phyloP scores from a whole-genome alignment of 345 rosid genomes.

The Gossypium ekmanianum region DNA sequence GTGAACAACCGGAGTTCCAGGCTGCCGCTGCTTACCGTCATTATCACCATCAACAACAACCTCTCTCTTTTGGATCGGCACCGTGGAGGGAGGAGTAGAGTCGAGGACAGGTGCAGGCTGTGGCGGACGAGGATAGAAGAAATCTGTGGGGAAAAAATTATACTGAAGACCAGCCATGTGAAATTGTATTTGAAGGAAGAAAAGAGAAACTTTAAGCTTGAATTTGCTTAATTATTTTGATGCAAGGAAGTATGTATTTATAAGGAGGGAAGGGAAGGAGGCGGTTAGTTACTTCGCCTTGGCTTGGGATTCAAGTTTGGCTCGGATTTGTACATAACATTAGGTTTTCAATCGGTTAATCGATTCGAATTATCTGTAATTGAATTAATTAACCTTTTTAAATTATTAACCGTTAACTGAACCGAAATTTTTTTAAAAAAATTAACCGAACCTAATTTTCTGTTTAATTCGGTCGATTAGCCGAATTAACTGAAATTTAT shows the following conservation, averaged over 20 bases:
- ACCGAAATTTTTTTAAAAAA: accelerated
- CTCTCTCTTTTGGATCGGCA: neutral
- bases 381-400: too few species aligned
- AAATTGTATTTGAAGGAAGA: neutral
- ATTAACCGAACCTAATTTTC: too few species aligned
- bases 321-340: too few species aligned
- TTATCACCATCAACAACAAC: neutral
- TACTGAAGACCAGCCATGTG: slow-evolving; percentile 35
- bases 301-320: neutral
- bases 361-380: accelerated
- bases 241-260: neutral
- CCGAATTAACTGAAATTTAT: too few species aligned
- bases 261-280: too few species aligned
- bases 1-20: neutral
- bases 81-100: neutral
- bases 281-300: neutral
- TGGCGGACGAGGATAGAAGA: slow-evolving; percentile 11
- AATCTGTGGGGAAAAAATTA: slow-evolving; percentile 51
- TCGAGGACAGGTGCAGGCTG: neutral
- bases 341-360: too few species aligned
- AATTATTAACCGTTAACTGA: accelerated
- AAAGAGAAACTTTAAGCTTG: neutral
- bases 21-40: neutral
- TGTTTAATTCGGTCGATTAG: accelerated
- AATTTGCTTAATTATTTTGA: neutral